Evolutionary conservation across 2,329 filamentous ascomycete genomes (phyloP).

Genomic region (Aspergillus melleus): DNA sequence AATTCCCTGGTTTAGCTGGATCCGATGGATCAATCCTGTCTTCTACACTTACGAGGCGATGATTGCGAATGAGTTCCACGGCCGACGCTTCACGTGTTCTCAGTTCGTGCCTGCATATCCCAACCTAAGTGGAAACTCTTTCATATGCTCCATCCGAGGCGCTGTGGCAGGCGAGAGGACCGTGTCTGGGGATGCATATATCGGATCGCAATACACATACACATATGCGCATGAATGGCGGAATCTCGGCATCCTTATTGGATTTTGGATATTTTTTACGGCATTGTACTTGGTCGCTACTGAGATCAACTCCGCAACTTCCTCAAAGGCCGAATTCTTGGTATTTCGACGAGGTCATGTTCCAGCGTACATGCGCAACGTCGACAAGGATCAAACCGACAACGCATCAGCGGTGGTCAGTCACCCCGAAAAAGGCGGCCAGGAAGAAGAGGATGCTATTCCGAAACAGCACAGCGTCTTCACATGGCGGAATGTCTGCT

Average conservation of each 20-base stretch:
- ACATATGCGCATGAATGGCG: slow-evolving; percentile 61
- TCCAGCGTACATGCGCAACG: slow-evolving; percentile 37
- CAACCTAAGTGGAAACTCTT: slow-evolving; percentile 46
- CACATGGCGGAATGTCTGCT: slow-evolving; percentile 57
- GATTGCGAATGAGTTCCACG: slow-evolving; percentile 59
- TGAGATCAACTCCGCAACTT: slow-evolving; percentile 64
- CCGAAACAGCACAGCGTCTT: slow-evolving; percentile 43
- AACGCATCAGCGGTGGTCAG: slow-evolving; percentile 15
- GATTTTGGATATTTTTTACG: slow-evolving; percentile 65
- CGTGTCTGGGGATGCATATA: slow-evolving; percentile 63
- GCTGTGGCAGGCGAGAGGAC: slow-evolving; percentile 54
- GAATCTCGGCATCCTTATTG: slow-evolving; percentile 68
- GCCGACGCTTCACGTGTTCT: slow-evolving; percentile 58
- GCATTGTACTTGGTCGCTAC: slow-evolving; percentile 61
- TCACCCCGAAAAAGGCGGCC: slow-evolving; percentile 11
- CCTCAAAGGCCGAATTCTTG: slow-evolving; percentile 67
- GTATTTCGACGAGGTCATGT: slow-evolving; percentile 63
- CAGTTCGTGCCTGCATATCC: slow-evolving; percentile 47
- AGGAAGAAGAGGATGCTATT: slow-evolving; percentile 22
- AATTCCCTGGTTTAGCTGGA: slow-evolving; percentile 65
- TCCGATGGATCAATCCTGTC: slow-evolving; percentile 65
- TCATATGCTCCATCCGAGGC: slow-evolving; percentile 57
- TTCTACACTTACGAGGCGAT: slow-evolving; percentile 66
- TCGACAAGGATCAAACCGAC: slow-evolving; percentile 24
- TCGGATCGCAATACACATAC: slow-evolving; percentile 58